A percentile compares a stretch with the other conserved stretches of the same genome.
Conservation (phyloP, 1,284 basidiomycete species). For the Rhodofomes roseus region DNA sequence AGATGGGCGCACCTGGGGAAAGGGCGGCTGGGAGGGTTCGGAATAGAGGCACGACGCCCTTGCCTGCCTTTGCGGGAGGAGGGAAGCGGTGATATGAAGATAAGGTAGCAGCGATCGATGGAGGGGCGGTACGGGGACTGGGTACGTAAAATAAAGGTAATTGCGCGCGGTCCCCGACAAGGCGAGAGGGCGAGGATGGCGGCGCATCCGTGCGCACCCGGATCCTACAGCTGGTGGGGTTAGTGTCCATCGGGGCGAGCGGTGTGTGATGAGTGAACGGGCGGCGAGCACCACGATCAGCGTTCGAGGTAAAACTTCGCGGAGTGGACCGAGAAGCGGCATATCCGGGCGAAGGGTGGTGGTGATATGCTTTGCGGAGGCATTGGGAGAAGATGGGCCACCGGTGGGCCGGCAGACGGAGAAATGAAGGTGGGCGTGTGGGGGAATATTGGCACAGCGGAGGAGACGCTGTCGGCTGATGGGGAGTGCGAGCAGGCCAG, state of each 20-base stretch:
- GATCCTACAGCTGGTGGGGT: background rate
- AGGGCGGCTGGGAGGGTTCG: slow-evolving; percentile 17
- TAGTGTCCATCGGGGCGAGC: background rate
- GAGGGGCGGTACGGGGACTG: slow-evolving; percentile 7
- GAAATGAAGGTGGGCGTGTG: background rate
- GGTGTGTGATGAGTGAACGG: background rate
- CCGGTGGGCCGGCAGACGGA: background rate
- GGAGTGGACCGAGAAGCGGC: background rate
- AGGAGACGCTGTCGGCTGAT: slow-evolving; percentile 5
- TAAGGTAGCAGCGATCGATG: slow-evolving; percentile 11
- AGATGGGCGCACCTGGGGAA: slow-evolving; percentile 8
- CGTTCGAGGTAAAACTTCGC: background rate
- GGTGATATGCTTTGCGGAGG: slow-evolving; percentile 3
- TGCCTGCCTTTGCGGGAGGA: slow-evolving; percentile 2
- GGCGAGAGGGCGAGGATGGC: background rate
- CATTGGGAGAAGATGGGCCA: background rate
- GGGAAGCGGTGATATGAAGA: slow-evolving; percentile 5
- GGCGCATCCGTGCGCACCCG: background rate
- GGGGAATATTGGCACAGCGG: background rate
- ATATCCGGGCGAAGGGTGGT: slow-evolving; percentile 1
- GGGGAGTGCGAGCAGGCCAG: slow-evolving; percentile 3
- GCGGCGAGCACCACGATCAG: background rate
- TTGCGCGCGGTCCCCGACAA: background rate
- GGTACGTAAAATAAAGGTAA: slow-evolving; percentile 9
- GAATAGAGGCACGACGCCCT: slow-evolving; percentile 1